Evolutionary conservation across 257 asterid genomes (phyloP), one percentile per base, ranked within the genome.

Genomic region (Vinca minor): DNA sequence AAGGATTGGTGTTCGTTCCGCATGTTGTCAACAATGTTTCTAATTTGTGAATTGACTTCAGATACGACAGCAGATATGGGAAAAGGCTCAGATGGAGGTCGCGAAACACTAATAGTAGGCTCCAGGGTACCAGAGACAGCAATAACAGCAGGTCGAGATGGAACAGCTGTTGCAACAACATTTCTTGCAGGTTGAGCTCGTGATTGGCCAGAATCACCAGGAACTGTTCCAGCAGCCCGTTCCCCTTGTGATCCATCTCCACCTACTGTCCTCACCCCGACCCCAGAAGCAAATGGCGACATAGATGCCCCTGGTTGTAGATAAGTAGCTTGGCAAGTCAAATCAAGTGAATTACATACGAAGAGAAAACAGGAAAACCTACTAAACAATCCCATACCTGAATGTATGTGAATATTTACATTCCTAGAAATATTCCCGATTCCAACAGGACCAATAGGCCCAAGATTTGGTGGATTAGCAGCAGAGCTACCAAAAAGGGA

Each of bases 361-460:
- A 29, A 57, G 34, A 10, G 13, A 20, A 23, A 18, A 59, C 41
- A 36, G 41, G 68, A 65, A 62, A 48, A 69, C 52, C 31, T 7
- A 15, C 21, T 8, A 35, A 25, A 25, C 32, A 38, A 61, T 66
- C 55, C 60, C 78, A 21, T 80, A 88, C 98, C 96, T 29, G 96
- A 47, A 69, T 88, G 96, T 68, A 91, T 88, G 67, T 91, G 98
- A 71, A 88, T 86, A 76, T 88, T 86, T 61, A 91, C 89, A 77
- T 84, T 79, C 81, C 98, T 88, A n/a, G n/a, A 73, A 44, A 72
- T 53, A 64, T 55, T 81, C 29, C 88, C 79, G 64, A 78, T 61
- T 34, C 89, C 91, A 80, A 74, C 70, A 52, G 95, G 81, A 68
- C 84, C 85, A 69, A 80, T 68, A 65, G 79, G 59, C 38, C 81